Evolutionary conservation across 2,329 filamentous ascomycete species (phyloP).

Genomic region (Fusarium sacchari): DNA sequence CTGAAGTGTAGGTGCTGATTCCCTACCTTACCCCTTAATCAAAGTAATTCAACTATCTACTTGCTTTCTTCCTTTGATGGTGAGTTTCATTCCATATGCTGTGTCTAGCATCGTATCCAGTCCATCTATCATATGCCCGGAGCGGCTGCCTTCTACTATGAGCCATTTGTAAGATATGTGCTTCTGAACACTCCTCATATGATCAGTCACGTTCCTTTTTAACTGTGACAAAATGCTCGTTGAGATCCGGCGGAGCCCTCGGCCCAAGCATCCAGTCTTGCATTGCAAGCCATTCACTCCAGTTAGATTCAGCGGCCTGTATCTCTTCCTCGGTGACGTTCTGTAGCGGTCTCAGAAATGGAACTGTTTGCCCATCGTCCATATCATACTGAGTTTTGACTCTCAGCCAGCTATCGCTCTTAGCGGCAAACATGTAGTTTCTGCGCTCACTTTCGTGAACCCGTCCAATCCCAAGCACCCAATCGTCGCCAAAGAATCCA

Average conservation of each 20-base stretch:
- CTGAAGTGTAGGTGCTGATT: slow-evolving; percentile 31
- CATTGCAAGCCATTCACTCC: slow-evolving; percentile 97
- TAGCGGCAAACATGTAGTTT: slow-evolving; percentile 95
- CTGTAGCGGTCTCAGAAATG: slow-evolving; percentile 86
- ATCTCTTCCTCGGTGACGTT: slow-evolving; percentile 83
- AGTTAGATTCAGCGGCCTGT: slow-evolving; percentile 80
- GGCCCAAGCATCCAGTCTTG: slow-evolving; percentile 99
- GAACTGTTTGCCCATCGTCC: slow-evolving; percentile 81
- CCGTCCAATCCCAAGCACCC: slow-evolving; percentile 80
- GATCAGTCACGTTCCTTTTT: slow-evolving; percentile 45
- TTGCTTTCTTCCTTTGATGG: background rate
- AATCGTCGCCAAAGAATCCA: slow-evolving; percentile 97
- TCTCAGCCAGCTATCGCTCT: slow-evolving; percentile 87
- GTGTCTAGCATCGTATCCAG: background rate
- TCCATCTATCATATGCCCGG: background rate
- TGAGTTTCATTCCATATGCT: background rate
- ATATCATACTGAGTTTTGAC: slow-evolving; percentile 95
- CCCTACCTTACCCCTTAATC: slow-evolving; percentile 9
- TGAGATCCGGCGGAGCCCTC: slow-evolving; percentile 65
- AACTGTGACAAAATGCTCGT: slow-evolving; percentile 43
- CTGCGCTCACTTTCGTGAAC: slow-evolving; percentile 89
- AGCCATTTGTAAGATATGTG: background rate
- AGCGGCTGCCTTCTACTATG: background rate
- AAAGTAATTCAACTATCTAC: background rate
- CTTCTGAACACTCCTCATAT: background rate